A percentile compares a stretch with the other conserved stretches of the same genome.
phyloP scores from a whole-genome alignment of 2,329 filamentous ascomycete genomes.

The Stagonosporopsis tanaceti region DNA sequence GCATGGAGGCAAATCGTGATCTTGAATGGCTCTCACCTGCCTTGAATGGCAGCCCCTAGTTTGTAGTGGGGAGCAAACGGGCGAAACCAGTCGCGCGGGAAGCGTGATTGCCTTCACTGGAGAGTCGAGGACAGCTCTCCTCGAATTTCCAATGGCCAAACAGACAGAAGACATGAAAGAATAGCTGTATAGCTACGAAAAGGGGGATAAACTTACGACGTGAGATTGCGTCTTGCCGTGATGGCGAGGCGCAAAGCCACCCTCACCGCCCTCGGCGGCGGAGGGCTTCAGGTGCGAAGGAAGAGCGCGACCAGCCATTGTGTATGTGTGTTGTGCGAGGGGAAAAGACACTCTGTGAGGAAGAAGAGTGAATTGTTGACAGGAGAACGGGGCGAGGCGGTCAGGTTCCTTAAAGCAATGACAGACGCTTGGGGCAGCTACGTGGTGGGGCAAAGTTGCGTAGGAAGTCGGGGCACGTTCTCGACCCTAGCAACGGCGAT shows the following conservation, averaged over 20 bases:
- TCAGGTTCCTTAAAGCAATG: constrained; percentile 33
- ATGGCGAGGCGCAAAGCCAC: constrained; percentile 66
- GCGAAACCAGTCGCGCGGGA: neutral
- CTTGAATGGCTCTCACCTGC: neutral
- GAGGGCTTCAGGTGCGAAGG: constrained; percentile 83
- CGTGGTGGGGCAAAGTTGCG: constrained; percentile 31
- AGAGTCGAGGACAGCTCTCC: neutral
- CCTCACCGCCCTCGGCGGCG: constrained; percentile 48
- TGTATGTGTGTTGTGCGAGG: constrained; percentile 31
- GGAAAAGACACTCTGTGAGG: constrained; percentile 20
- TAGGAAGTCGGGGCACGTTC: constrained; percentile 28
- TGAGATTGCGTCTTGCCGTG: constrained; percentile 87
- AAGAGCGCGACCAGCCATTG: constrained; percentile 77
- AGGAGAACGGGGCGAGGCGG: constrained; percentile 27
- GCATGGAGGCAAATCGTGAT: neutral
- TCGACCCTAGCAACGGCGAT: constrained; percentile 27
- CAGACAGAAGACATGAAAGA: neutral
- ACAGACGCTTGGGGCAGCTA: constrained; percentile 16
- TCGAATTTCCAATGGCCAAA: neutral
- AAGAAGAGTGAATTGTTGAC: constrained; percentile 24
- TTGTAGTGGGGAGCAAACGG: neutral
- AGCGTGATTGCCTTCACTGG: neutral
- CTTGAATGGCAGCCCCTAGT: neutral
- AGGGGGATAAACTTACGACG: constrained; percentile 69
- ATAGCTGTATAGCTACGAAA: constrained; percentile 1